phyloP scores from a whole-genome alignment of 192 early-diverging fungal genomes.

The Coemansia sp. region DNA sequence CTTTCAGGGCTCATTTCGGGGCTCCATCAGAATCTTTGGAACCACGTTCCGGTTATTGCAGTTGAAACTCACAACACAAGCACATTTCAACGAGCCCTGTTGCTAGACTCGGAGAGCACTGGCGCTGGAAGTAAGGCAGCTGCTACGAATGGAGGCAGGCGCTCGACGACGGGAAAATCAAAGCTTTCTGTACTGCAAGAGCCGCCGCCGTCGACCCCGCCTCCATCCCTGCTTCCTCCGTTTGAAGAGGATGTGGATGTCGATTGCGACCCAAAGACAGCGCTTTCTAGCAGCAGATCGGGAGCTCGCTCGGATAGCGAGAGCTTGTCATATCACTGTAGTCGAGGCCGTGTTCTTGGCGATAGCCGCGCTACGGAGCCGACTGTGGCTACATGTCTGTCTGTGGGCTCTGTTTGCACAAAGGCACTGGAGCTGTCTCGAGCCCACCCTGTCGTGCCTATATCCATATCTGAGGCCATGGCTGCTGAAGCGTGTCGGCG shows the following conservation, averaged over 20 bases:
- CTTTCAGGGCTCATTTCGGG: slow-evolving; percentile 69
- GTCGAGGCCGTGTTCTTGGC: slow-evolving; percentile 9
- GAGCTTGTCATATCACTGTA: slow-evolving; percentile 2
- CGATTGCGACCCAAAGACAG: slow-evolving; percentile 35
- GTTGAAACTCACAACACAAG: slow-evolving; percentile 75
- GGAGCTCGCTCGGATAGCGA: slow-evolving; percentile 15
- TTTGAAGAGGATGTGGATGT: slow-evolving; percentile 60
- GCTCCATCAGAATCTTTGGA: slow-evolving; percentile 60
- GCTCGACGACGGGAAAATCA: slow-evolving; percentile 42
- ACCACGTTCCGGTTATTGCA: slow-evolving; percentile 69
- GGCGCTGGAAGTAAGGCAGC: no score
- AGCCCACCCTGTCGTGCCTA: slow-evolving; percentile 21
- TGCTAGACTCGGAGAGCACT: slow-evolving; percentile 24
- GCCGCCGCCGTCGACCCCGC: background rate
- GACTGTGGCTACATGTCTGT: slow-evolving; percentile 58
- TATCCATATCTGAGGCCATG: slow-evolving; percentile 46
- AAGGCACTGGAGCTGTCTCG: slow-evolving; percentile 27
- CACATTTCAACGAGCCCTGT: slow-evolving; percentile 65
- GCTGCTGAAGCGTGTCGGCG: slow-evolving; percentile 55
- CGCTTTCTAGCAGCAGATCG: slow-evolving; percentile 1
- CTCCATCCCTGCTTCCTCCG: slow-evolving; percentile 58
- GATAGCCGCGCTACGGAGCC: slow-evolving; percentile 22
- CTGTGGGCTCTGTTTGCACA: slow-evolving; percentile 22
- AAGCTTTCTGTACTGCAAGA: background rate
- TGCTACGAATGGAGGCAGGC: slow-evolving; percentile 6